Evolutionary conservation across 164 flowering plant genomes (phyloP).

Genomic region (Cinnamomum micranthum): DNA sequence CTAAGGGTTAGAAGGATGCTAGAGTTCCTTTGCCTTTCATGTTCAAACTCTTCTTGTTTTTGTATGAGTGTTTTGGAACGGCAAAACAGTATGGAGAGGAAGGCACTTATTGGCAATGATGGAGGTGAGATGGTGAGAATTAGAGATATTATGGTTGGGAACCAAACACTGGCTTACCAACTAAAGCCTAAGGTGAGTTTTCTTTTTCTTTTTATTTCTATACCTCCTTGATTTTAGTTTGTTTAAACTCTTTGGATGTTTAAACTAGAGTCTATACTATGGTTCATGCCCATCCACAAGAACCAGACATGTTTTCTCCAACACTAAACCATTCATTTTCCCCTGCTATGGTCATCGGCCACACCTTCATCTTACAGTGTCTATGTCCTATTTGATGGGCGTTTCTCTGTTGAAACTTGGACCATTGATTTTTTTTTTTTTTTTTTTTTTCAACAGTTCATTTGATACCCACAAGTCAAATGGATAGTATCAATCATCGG

Average conservation of each 20-base stretch:
- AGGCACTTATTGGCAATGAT: constrained; percentile 35
- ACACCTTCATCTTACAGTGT: no score
- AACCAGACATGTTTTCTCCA: neutral
- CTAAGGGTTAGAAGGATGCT: constrained; percentile 53
- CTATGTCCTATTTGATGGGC: neutral
- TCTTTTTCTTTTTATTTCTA: neutral
- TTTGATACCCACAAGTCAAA: neutral
- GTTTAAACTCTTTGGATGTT: neutral
- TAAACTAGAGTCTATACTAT: neutral
- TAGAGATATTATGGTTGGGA: constrained; percentile 50
- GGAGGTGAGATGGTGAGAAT: constrained; percentile 31
- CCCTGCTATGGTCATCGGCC: no score
- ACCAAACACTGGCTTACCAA: constrained; percentile 70
- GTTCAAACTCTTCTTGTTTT: constrained; percentile 52
- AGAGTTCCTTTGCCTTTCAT: constrained; percentile 46
- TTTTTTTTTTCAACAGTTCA: no score
- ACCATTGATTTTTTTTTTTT: no score
- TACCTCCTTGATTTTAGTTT: neutral
- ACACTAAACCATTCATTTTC: no score
- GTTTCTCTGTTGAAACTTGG: neutral
- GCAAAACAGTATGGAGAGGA: constrained; percentile 34
- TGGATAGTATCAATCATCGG: neutral
- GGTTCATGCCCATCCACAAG: neutral
- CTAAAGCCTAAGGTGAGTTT: constrained; percentile 64
- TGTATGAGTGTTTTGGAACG: constrained; percentile 40